Conservation (phyloP, 768 basidiomycete species). For the Gymnopilus dilepis region DNA sequence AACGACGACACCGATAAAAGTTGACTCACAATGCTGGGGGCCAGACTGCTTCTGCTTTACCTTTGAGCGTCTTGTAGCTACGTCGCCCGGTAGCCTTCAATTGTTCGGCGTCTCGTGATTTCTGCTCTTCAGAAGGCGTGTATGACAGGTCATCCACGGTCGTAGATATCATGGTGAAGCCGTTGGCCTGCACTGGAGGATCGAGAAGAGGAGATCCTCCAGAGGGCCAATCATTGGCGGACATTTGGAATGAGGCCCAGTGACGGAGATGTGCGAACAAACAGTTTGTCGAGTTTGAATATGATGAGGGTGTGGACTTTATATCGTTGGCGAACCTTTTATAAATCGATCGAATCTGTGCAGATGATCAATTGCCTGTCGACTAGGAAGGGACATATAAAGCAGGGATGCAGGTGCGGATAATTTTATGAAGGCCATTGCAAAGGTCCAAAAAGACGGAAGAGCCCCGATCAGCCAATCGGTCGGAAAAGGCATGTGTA, state of each 20-base stretch:
- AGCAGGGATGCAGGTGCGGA: constrained; percentile 16
- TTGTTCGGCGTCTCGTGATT: constrained; percentile 57
- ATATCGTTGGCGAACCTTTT: constrained; percentile 2
- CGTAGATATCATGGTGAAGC: constrained; percentile 39
- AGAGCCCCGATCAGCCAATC: constrained; percentile 21
- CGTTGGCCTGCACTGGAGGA: constrained; percentile 25
- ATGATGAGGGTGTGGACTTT: not conserved
- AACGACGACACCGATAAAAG: constrained; percentile 5
- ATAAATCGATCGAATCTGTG: constrained; percentile 14
- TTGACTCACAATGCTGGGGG: constrained; percentile 60
- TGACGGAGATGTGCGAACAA: constrained; percentile 7
- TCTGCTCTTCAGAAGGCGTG: constrained; percentile 43
- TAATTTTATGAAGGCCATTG: constrained; percentile 23
- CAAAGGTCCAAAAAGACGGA: constrained; percentile 18
- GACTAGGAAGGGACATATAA: constrained; percentile 9
- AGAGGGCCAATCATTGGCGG: constrained; percentile 35
- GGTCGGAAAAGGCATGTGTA: constrained; percentile 11
- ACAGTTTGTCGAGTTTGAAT: constrained; percentile 2
- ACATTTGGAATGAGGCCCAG: constrained; percentile 20
- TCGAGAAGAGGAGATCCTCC: constrained; percentile 37
- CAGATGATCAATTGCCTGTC: constrained; percentile 23
- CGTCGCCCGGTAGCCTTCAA: constrained; percentile 67
- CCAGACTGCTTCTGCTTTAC: constrained; percentile 74
- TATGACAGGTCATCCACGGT: constrained; percentile 49
- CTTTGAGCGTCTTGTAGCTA: constrained; percentile 77